phyloP scores from a whole-genome alignment of 2,329 filamentous ascomycete genomes.

The Botrytis fragariae region DNA sequence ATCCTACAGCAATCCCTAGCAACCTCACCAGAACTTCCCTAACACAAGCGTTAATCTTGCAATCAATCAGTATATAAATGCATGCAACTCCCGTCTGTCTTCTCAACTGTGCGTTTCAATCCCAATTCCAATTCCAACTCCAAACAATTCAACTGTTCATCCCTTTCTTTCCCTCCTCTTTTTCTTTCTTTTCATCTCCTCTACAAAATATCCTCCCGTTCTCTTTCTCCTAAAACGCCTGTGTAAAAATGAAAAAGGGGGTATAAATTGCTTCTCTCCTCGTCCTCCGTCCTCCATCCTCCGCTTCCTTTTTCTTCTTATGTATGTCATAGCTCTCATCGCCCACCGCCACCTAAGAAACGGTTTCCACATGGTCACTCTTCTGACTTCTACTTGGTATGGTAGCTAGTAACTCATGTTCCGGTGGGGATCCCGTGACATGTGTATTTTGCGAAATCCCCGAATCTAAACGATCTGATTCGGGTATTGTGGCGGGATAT shows the following conservation, averaged over 20 bases:
- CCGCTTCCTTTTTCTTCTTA: too few species aligned
- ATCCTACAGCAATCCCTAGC: background rate
- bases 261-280: constrained; percentile 7
- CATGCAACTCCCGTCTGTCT: constrained; percentile 1
- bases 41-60: background rate
- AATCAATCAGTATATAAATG: constrained; percentile 4
- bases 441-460: constrained; percentile 5
- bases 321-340: background rate
- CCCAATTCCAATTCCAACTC: background rate
- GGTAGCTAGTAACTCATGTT: background rate
- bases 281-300: background rate
- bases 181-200: background rate
- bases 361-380: background rate
- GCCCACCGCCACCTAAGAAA: background rate
- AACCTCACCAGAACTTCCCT: background rate
- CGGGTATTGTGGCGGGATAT: constrained; percentile 25
- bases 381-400: background rate
- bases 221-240: background rate
- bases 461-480: constrained; percentile 4
- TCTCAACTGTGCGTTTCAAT: background rate
- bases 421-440: background rate
- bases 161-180: background rate
- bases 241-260: background rate
- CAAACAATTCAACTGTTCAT: background rate
- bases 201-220: background rate